Evolutionary conservation across 192 early-diverging fungal species (phyloP), one percentile per base, ranked within the genome.

Genomic region (Ambispora gerdemannii): DNA sequence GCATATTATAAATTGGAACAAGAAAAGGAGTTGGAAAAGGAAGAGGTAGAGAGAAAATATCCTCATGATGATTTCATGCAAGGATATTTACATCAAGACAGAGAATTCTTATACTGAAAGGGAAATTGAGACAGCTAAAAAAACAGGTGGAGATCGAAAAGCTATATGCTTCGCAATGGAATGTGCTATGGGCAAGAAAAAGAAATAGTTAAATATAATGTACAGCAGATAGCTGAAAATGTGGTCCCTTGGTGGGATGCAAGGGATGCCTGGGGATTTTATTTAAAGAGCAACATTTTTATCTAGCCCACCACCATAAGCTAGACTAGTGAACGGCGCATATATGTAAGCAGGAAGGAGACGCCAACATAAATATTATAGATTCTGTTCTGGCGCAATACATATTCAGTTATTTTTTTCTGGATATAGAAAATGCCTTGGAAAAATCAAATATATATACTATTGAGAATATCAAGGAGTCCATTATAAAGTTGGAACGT

Each of bases 101-200:
- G 0, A 51, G 6, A 6, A 3, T n/a, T n/a, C n/a, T n/a, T n/a
- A n/a, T n/a, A n/a, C n/a, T n/a, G n/a, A n/a, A n/a, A n/a, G n/a
- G n/a, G n/a, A n/a, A n/a, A n/a, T n/a, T n/a, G n/a, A n/a, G n/a
- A n/a, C n/a, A n/a, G n/a, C n/a, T n/a, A 51, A 51, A 51, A 51
- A 51, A 51, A 51, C 50, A 51, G 50, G 50, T 51, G 15, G 50
- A 51, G 50, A 51, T 51, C 6, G 50, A n/a, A 51, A 51, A 51
- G 50, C 1, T 51, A 3, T 51, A 51, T 51, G 50, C 50, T 3
- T 51, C 50, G 3, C 4, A 51, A 51, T 51, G 50, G 6, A 51
- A 51, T 51, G 6, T 6, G 1, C 50, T 3, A 51, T 3, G 15
- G 4, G 4, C 6, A 51, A 6, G 50, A 51, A 51, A 51, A 51